These are phyloP conservation scores for Lipomyces spencermartinsiae DNA, from an alignment of 805 yeast species.

Conservation along the genomic window DNA sequence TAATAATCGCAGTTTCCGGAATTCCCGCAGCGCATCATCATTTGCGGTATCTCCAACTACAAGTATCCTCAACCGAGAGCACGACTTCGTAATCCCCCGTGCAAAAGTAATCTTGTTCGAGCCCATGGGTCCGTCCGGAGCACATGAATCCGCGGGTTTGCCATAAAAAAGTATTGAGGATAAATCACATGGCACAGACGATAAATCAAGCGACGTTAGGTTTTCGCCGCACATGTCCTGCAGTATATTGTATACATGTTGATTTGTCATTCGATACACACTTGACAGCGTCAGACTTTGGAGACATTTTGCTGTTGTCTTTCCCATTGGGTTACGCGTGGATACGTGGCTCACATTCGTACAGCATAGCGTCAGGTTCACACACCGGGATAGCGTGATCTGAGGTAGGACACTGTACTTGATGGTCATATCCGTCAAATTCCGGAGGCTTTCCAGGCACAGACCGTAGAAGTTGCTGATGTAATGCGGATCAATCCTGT, in stretches of 20 bases:
- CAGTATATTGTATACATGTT: background rate
- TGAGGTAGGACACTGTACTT: background rate
- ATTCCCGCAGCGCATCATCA: background rate
- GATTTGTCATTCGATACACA: background rate
- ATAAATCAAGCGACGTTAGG: background rate
- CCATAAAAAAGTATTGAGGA: background rate
- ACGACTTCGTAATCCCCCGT: background rate
- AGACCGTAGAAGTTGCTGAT: background rate
- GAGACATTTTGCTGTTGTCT: background rate
- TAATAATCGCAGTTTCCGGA: background rate
- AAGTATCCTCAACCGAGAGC: background rate
- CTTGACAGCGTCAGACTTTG: background rate
- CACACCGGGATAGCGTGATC: background rate
- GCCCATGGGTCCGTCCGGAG: background rate
- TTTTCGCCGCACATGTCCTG: background rate
- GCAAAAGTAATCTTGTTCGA: background rate
- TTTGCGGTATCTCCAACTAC: background rate
- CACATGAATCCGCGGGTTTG: background rate
- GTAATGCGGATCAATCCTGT: background rate
- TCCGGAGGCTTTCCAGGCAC: background rate
- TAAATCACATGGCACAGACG: background rate
- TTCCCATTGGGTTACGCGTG: background rate
- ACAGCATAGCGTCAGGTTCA: background rate
- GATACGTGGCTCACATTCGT: background rate
- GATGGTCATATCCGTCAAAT: background rate